Evolutionary conservation across 2,329 filamentous ascomycete species (phyloP).

Genomic region (Monosporascus sp.): DNA sequence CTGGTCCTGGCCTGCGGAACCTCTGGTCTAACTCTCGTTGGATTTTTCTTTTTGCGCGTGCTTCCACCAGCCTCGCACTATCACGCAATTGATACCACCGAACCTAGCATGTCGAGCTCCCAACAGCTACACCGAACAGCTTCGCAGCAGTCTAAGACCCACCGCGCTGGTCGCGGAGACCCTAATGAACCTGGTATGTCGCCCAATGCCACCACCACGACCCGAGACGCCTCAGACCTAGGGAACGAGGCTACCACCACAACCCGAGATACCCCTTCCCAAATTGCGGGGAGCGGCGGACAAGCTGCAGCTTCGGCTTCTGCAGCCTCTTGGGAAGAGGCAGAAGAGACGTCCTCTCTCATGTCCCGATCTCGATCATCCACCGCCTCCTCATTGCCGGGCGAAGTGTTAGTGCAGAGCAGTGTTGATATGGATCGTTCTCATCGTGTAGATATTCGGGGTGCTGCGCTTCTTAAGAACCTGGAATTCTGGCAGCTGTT

Average conservation of each 20-base stretch:
- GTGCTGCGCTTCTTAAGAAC: conserved; percentile 64
- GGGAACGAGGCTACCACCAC: conserved; percentile 14
- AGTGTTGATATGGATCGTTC: conserved; percentile 68
- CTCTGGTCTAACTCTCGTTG: conserved; percentile 65
- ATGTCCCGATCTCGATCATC: conserved; percentile 63
- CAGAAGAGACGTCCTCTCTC: conserved; percentile 76
- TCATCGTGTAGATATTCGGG: conserved; percentile 86
- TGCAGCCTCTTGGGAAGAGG: conserved; percentile 29
- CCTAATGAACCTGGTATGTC: conserved; percentile 64
- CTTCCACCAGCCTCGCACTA: conserved; percentile 53
- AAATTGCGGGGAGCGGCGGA: conserved; percentile 14
- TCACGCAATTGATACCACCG: conserved; percentile 44
- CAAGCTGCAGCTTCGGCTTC: conserved; percentile 6
- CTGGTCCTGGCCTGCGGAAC: conserved; percentile 77
- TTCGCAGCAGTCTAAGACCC: conserved; percentile 36
- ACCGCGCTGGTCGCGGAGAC: conserved; percentile 33
- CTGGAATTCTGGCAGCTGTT: conserved; percentile 91
- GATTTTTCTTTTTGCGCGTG: conserved; percentile 81
- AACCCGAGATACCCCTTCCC: conserved; percentile 9
- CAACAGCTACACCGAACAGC: conserved; percentile 37
- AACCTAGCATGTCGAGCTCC: conserved; percentile 30
- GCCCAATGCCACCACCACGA: conserved; percentile 23
- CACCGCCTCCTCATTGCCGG: conserved; percentile 42
- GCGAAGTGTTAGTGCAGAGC: conserved; percentile 48
- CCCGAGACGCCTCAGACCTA: conserved; percentile 20